Evolutionary conservation across 768 basidiomycete genomes (phyloP), one percentile per base, ranked within the genome.

Genomic region (Boletus sp.): DNA sequence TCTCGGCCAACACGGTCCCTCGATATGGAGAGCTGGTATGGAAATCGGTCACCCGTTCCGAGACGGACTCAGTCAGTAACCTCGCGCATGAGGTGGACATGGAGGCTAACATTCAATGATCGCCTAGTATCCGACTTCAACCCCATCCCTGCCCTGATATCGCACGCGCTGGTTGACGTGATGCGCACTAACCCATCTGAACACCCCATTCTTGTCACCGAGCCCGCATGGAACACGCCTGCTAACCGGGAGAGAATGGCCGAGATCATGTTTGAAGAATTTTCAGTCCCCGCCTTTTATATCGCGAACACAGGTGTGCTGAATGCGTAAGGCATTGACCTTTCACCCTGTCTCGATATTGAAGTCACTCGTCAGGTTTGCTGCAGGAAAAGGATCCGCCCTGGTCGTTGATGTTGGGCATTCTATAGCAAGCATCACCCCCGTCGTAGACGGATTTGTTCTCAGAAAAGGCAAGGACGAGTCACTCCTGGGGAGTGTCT

Each of bases 241-340:
- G 85, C 85, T n/a, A 93, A 97, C 66, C 77, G 96, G 55, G 93
- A 98, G 75, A 82, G 88, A 51, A 90, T 98, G 87, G 90, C 93
- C 11, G 93, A 98, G 74, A 89, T 97, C 44, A 90, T 97, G 85
- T 98, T 98, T 64, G 97, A 99, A 72, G 88, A 96, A 62, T 96
- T 97, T 63, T 78, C 90, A 44, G 88, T 88, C 7, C 96, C 97
- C 9, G 97, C 95, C 3, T 94, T 96, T 74, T 99, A 98, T 69
- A 90, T 96, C 37, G 93, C 95, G 15, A 97, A 98, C 67, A 90
- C 90, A 23, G 89, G 91, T 21, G 96, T 98, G 14, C 74, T 98
- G 52, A 95, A 91, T 68, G 89, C 96, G 93, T 98, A 71, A 63
- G 65, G 25, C 84, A 72, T 37, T 23, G 34, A 33, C 30, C 32